Evolutionary conservation across 192 early-diverging fungal species (phyloP), one percentile per base, ranked within the genome.

Genomic region (Oehlia diaphana): DNA sequence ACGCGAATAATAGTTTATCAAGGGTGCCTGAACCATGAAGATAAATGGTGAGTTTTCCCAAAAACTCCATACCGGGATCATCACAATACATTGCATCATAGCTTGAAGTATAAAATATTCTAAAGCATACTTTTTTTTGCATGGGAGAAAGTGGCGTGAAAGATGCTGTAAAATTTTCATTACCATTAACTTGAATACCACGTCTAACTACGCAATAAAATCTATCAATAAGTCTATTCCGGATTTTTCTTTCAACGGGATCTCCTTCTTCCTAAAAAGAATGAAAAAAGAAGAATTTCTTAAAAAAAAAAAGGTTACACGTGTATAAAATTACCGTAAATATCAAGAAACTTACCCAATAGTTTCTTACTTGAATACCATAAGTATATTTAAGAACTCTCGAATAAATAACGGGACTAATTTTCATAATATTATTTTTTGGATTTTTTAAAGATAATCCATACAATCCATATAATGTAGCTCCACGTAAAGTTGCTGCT

Each of bases 401-500:
- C 2, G 35, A 31, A 31, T 1, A 31, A 31, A 31, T 31, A 31
- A 35, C 35, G 35, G 4, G 35, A 35, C 3, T 86, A 31, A 31
- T 31, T 31, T 31, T 31, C 1, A 31, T 31, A 31, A 31, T 80
- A 68, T 83, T 83, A 0, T 8, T 5, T 7, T 21, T 6, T 42
- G 42, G 23, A 53, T 53, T 19, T 19, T 19, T 53, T 13, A 58
- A 21, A 19, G 53, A 58, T 58, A 58, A 58, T 58, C 53, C 53
- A 21, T 58, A n/a, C n/a, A n/a, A n/a, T 50, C 49, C 50, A 58
- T 58, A 58, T 5, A 58, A 3, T 19, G 5, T 14, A 58, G 50
- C 50, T 58, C 50, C 50, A 16, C 28, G 28, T 14, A 4, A 28
- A 66, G 81, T 78, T 49, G 80, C 84, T 65, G 77, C 14, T 37